Evolutionary conservation across 805 yeast species (phyloP).

Genomic region (Ogataea henricii): DNA sequence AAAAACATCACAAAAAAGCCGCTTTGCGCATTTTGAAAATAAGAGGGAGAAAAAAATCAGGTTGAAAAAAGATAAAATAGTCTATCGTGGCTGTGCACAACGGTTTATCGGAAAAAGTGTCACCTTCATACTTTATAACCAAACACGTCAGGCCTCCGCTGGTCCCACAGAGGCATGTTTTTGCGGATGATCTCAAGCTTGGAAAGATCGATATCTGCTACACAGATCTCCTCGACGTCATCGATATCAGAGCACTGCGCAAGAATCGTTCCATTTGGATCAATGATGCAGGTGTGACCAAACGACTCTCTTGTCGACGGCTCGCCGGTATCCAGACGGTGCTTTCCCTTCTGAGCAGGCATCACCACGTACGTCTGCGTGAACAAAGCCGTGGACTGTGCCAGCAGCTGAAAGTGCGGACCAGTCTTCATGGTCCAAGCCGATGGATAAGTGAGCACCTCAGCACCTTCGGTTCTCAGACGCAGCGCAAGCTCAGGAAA

Average conservation of each 20-base stretch:
- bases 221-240: slow-evolving; percentile 43
- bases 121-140: slow-evolving; percentile 38
- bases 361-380: slow-evolving; percentile 82
- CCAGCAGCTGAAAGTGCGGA: slow-evolving; percentile 85
- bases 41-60: too few relatives aligned
- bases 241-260: slow-evolving; percentile 54
- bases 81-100: not conserved
- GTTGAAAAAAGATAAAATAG: too few relatives aligned
- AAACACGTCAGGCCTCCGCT: slow-evolving; percentile 65
- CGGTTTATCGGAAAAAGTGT: not conserved
- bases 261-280: slow-evolving; percentile 86
- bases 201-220: slow-evolving; percentile 67
- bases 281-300: slow-evolving; percentile 86
- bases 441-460: slow-evolving; percentile 79
- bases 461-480: slow-evolving; percentile 69
- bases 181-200: slow-evolving; percentile 51
- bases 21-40: slow-evolving; percentile 6
- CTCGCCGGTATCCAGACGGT: slow-evolving; percentile 51
- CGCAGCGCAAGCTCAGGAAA: slow-evolving; percentile 79
- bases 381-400: slow-evolving; percentile 83
- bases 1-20: not conserved
- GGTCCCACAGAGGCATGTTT: slow-evolving; percentile 78
- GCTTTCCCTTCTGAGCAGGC: slow-evolving; percentile 88
- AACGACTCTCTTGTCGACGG: slow-evolving; percentile 64
- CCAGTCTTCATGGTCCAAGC: slow-evolving; percentile 95